phyloP scores from a whole-genome alignment of 345 rosid species.

The Lepidium aucheri region DNA sequence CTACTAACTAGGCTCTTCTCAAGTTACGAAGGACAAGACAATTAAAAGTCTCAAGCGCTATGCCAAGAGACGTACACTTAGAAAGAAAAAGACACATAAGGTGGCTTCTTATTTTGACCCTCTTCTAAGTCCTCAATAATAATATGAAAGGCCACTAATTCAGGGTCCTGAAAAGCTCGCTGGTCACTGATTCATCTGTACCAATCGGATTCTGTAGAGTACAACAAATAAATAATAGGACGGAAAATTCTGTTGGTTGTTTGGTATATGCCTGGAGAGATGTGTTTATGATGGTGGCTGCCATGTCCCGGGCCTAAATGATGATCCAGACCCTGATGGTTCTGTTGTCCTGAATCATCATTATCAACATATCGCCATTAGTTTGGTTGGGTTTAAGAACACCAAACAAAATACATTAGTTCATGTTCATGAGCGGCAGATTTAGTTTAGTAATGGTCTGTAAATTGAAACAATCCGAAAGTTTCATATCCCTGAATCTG shows the following conservation, averaged over 20 bases:
- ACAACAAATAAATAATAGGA: constrained; percentile 6
- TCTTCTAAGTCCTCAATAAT: constrained; percentile 14
- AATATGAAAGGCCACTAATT: constrained; percentile 10
- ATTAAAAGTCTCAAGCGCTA: constrained; percentile 9
- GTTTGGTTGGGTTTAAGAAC: background rate
- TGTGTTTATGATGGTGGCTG: constrained; percentile 68
- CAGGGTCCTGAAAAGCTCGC: constrained; percentile 1
- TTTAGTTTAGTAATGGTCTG: background rate
- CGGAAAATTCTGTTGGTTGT: background rate
- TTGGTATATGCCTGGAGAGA: background rate
- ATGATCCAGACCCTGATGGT: constrained; percentile 80
- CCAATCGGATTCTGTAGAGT: constrained; percentile 5
- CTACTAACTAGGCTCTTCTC: background rate
- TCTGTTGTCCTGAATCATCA: constrained; percentile 49
- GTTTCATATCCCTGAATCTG: background rate
- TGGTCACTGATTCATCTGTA: background rate
- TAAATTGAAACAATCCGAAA: background rate
- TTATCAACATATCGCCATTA: background rate
- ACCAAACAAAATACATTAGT: background rate
- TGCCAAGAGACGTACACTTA: constrained; percentile 19
- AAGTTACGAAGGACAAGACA: constrained; percentile 2
- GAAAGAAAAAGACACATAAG: background rate
- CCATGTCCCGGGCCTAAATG: constrained; percentile 91
- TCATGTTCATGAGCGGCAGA: background rate
- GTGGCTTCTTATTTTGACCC: constrained; percentile 10